Conservation (phyloP, 2,329 filamentous ascomycete species). For the Coleophoma cylindrospora region DNA sequence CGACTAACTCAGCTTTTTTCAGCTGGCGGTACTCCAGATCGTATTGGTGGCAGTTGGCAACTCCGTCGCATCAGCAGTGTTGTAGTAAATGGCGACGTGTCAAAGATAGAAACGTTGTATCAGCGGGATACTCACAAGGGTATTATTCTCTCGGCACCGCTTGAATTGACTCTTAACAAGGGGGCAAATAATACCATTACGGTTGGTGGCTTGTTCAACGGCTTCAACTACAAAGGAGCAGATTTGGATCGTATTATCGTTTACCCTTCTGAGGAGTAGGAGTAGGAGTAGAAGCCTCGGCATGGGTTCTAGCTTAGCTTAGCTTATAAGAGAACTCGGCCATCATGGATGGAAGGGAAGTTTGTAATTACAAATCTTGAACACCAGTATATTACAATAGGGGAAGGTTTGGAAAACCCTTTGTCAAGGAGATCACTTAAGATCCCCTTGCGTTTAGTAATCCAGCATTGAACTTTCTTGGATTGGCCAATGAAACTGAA, state of each 20-base stretch:
- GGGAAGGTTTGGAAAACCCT: too few relatives aligned
- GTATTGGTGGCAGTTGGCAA: constrained; percentile 55
- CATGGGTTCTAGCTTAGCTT: too few relatives aligned
- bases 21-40: constrained; percentile 50
- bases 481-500: too few relatives aligned
- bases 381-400: too few relatives aligned
- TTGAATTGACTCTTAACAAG: constrained; percentile 46
- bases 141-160: constrained; percentile 51
- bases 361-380: too few relatives aligned
- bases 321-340: too few relatives aligned
- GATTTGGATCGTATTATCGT: constrained; percentile 56
- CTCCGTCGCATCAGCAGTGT: constrained; percentile 55
- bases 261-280: constrained; percentile 45
- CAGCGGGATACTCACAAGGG: constrained; percentile 55
- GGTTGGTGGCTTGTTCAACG: constrained; percentile 51
- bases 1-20: too few relatives aligned
- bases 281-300: constrained; percentile 1
- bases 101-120: constrained; percentile 43
- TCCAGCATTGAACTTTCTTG: too few relatives aligned
- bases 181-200: constrained; percentile 48
- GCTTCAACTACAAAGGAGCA: constrained; percentile 49
- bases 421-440: too few relatives aligned
- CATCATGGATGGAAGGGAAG: too few relatives aligned
- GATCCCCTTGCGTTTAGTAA: too few relatives aligned
- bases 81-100: constrained; percentile 46